Conservation (phyloP, 2,329 filamentous ascomycete genomes). For the Xylogone sp. region DNA sequence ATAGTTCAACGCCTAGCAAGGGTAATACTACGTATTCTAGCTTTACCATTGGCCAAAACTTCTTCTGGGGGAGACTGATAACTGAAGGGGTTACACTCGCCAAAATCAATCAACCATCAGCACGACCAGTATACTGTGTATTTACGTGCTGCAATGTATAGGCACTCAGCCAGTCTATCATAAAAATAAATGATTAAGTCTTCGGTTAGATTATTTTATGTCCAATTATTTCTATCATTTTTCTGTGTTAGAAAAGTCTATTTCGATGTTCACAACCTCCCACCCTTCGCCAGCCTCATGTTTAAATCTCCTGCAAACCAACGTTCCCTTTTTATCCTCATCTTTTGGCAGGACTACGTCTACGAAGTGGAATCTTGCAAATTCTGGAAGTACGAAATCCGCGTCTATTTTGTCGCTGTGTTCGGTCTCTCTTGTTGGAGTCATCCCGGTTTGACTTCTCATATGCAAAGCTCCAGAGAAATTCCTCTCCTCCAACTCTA, state of each 20-base stretch:
- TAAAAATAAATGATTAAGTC: too few relatives aligned
- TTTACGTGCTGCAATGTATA: too few relatives aligned
- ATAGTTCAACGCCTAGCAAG: too few relatives aligned
- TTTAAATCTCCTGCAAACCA: constrained; percentile 78
- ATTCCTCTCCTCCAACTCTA: background rate
- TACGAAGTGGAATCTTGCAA: background rate
- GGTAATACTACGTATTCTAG: too few relatives aligned
- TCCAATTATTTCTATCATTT: background rate
- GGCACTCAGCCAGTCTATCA: too few relatives aligned
- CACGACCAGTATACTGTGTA: too few relatives aligned
- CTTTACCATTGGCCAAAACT: too few relatives aligned
- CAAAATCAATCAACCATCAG: too few relatives aligned
- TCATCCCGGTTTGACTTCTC: background rate
- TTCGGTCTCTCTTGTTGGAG: background rate
- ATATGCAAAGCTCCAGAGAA: background rate
- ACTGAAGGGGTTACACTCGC: too few relatives aligned
- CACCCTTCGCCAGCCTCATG: constrained; percentile 70
- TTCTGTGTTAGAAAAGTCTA: background rate
- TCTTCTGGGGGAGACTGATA: too few relatives aligned
- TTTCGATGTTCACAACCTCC: constrained; percentile 31
- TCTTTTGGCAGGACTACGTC: background rate
- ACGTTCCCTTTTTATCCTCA: background rate
- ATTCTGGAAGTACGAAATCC: background rate
- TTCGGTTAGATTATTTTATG: too few relatives aligned
- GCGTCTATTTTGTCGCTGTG: too few relatives aligned